Evolutionary conservation across 495 filamentous ascomycete species (phyloP), one percentile per base, ranked within the genome.

Genomic region (Pseudotulostoma volvatum): DNA sequence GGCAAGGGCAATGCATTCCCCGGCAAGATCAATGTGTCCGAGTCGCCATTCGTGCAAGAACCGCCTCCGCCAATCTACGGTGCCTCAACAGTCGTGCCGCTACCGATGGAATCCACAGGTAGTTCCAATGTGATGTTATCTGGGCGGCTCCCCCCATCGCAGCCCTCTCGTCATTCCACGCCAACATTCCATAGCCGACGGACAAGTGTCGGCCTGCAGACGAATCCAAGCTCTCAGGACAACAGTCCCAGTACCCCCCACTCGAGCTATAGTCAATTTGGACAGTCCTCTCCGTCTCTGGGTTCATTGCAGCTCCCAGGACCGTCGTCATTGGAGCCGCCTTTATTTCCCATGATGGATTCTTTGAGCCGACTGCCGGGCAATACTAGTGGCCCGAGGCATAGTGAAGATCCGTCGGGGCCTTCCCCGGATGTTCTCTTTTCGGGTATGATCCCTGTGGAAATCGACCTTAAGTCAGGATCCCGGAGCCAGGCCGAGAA

Each of bases 401-500:
- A 47, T 21, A 47, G 63, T 5, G 47, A 56, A 2, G 58, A 67
- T n/a, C n/a, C n/a, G n/a, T n/a, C n/a, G n/a, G n/a, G n/a, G n/a
- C n/a, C n/a, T n/a, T n/a, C n/a, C n/a, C n/a, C n/a, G n/a, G n/a
- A n/a, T n/a, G n/a, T n/a, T n/a, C n/a, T n/a, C 61, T 49, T 28
- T 42, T 32, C 39, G 53, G 44, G 49, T 53, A 57, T 70, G 54
- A 79, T 87, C 40, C 74, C 76, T 38, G 74, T 84, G 41, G 64
- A 57, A 9, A 31, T 65, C 20, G 73, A 92, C 50, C 69, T 81
- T 45, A 83, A 85, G 44, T 77, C 79, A 44, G 87, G 77, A 15
- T 93, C 82, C 41, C 84, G 79, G 44, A 77, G 77, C 45, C 80
- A 84, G 47, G 84, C 92, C 44, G 84, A 93, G 61, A 96, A 94